Conservation (phyloP, 768 basidiomycete species). For the Mycena maculata region DNA sequence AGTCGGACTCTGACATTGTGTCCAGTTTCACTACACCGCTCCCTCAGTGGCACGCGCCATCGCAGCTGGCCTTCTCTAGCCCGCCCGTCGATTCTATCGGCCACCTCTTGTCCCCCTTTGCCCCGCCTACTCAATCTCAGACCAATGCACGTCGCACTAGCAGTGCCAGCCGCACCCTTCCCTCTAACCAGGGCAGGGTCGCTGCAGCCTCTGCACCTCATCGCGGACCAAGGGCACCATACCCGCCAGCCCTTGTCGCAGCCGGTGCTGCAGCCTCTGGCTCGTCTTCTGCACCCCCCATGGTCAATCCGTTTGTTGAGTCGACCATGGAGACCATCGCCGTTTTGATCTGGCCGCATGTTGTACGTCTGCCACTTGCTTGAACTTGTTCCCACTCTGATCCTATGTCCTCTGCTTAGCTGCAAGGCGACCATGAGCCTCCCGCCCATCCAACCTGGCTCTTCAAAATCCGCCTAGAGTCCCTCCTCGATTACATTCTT, state of each 20-base stretch:
- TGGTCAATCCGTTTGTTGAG: background rate
- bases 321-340: background rate
- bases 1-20: too few species aligned
- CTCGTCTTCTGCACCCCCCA: background rate
- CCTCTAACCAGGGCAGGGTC: background rate
- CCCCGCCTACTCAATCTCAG: background rate
- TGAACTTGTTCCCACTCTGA: too few species aligned
- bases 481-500: background rate
- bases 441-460: background rate
- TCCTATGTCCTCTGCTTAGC: background rate
- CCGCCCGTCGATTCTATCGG: background rate
- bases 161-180: background rate
- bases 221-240: background rate
- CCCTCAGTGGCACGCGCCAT: background rate
- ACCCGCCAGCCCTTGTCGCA: background rate
- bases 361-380: too few species aligned
- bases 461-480: background rate
- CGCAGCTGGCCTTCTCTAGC: background rate
- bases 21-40: too few species aligned
- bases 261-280: background rate
- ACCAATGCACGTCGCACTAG: background rate
- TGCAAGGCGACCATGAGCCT: background rate
- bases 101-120: background rate
- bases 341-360: background rate
- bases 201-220: background rate